Conservation (phyloP, 176 grass and related monocot genomes). For the Pharus latifolius region DNA sequence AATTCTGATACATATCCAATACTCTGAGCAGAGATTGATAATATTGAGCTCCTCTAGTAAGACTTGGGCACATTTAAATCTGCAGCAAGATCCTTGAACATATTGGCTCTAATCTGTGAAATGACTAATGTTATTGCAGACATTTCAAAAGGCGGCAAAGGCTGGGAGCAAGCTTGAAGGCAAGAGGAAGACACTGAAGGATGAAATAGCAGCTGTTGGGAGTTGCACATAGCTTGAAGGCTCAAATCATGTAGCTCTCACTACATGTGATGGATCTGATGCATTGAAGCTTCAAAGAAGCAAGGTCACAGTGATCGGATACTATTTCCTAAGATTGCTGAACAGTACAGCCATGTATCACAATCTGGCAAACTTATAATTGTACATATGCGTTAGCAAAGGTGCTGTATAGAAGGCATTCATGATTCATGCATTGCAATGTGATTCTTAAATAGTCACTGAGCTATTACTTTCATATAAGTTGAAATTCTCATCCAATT, state of each 20-base stretch:
- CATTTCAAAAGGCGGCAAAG: slow-evolving; percentile 12
- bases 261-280: neutral
- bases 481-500: no score
- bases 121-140: slow-evolving; percentile 10
- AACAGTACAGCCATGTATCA: neutral
- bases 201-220: slow-evolving; percentile 22
- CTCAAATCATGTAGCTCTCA: no score
- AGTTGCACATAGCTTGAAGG: slow-evolving; percentile 39
- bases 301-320: neutral
- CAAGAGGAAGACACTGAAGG: slow-evolving; percentile 29
- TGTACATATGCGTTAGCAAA: neutral
- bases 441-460: neutral
- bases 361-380: neutral
- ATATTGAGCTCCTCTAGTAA: no score
- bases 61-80: no score
- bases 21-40: no score
- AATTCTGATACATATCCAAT: no score
- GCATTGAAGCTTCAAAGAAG: neutral
- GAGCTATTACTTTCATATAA: no score
- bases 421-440: neutral
- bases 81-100: neutral
- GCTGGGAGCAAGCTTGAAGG: slow-evolving; percentile 21
- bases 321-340: neutral
- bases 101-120: neutral
- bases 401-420: neutral